Conservation (phyloP, 495 filamentous ascomycete genomes). For the Neurospora pannonica region DNA sequence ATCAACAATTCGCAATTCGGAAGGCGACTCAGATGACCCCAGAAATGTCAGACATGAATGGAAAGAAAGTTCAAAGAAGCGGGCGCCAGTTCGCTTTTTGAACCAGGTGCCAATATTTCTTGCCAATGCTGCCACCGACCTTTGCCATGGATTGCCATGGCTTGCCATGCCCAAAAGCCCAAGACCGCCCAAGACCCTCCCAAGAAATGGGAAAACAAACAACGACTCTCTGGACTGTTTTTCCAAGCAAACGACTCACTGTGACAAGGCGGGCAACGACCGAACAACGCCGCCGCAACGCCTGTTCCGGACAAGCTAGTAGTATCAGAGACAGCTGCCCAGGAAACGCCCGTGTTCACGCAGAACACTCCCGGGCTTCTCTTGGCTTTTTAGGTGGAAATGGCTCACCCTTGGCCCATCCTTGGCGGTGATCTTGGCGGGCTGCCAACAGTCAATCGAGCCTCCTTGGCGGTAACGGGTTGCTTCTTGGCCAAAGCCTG, state of each 20-base stretch:
- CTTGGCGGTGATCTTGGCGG: background rate
- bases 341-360: background rate
- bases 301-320: background rate
- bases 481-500: background rate
- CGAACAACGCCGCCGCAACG: background rate
- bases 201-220: background rate
- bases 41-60: background rate
- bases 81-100: background rate
- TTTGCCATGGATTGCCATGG: background rate
- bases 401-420: background rate
- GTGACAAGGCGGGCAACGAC: background rate
- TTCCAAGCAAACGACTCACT: background rate
- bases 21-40: background rate
- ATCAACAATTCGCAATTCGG: background rate
- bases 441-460: background rate
- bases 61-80: background rate
- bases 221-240: background rate
- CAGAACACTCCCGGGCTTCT: too few relatives aligned
- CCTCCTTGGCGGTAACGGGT: background rate
- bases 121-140: background rate
- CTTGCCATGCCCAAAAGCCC: background rate
- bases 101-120: background rate
- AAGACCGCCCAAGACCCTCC: background rate
- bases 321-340: background rate
- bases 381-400: background rate